Evolutionary conservation across 495 filamentous ascomycete genomes (phyloP).

Genomic region (Neurospora cerealis): DNA sequence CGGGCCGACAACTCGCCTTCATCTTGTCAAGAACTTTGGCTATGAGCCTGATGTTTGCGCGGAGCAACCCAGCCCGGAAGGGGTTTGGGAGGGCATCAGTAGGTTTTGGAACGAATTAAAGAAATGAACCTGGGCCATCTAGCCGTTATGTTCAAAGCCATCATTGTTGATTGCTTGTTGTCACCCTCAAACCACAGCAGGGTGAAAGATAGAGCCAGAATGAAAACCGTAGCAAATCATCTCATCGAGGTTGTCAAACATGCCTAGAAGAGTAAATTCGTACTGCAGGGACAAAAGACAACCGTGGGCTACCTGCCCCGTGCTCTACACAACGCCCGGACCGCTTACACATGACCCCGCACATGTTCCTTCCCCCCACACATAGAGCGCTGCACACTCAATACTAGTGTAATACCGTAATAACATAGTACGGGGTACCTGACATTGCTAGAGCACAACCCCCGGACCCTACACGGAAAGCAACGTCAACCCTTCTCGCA

Average conservation of each 20-base stretch:
- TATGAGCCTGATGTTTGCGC: slow-evolving; percentile 77
- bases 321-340: neutral
- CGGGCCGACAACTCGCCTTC: slow-evolving; percentile 82
- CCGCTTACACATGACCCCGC: neutral
- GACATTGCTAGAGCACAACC: neutral
- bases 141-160: neutral
- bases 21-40: slow-evolving; percentile 54
- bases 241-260: neutral
- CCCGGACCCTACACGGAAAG: neutral
- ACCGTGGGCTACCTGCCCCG: neutral
- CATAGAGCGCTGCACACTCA: neutral
- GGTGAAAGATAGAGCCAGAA: neutral
- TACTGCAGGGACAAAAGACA: neutral
- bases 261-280: neutral
- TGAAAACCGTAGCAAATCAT: too few species aligned
- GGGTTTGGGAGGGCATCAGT: slow-evolving; percentile 59
- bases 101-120: slow-evolving; percentile 25
- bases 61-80: slow-evolving; percentile 70
- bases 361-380: neutral
- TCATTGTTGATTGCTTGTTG: neutral
- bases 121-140: neutral
- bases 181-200: neutral
- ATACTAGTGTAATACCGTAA: neutral
- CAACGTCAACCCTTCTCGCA: neutral
- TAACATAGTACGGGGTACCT: neutral